These are phyloP conservation scores for Phaeotremella skinneri DNA, from an alignment of 768 basidiomycete species.

Conservation along the genomic window DNA sequence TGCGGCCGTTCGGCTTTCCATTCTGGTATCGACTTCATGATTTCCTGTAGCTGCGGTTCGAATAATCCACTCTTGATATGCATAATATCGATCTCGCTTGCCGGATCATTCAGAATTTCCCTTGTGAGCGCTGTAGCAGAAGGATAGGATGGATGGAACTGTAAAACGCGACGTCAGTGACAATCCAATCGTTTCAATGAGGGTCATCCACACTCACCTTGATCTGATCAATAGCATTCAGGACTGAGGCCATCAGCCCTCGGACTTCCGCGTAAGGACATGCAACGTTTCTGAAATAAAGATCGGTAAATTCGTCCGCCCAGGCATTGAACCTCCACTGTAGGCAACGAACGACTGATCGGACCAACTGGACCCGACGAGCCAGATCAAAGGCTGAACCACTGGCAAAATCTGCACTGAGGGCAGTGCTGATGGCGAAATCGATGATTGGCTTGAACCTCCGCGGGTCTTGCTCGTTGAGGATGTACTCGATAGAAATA, in stretches of 20 bases:
- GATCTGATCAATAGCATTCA: conserved; percentile 69
- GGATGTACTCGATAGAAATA: conserved; percentile 61
- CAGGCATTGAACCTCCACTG: conserved; percentile 66
- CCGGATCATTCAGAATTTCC: conserved; percentile 64
- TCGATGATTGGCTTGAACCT: conserved; percentile 68
- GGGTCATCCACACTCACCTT: conserved; percentile 56
- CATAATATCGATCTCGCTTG: conserved; percentile 66
- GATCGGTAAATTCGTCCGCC: conserved; percentile 66
- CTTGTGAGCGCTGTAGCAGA: conserved; percentile 59
- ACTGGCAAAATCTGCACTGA: conserved; percentile 71
- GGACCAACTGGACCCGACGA: conserved; percentile 68
- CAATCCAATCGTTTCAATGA: background rate
- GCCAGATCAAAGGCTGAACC: conserved; percentile 85
- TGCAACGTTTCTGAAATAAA: conserved; percentile 72
- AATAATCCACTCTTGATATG: conserved; percentile 67
- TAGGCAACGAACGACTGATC: conserved; percentile 65
- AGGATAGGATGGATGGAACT: conserved; percentile 61
- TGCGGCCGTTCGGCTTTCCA: conserved; percentile 76
- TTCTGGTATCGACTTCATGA: conserved; percentile 61
- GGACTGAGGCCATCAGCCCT: conserved; percentile 64
- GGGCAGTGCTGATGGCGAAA: conserved; percentile 66
- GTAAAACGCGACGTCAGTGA: conserved; percentile 57
- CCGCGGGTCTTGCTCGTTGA: conserved; percentile 75
- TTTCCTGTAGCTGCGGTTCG: conserved; percentile 59
- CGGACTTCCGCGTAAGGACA: conserved; percentile 86